Conservation (phyloP, 1,139 yeast genomes). For the Hemisphaericaspora xylanilytica region DNA sequence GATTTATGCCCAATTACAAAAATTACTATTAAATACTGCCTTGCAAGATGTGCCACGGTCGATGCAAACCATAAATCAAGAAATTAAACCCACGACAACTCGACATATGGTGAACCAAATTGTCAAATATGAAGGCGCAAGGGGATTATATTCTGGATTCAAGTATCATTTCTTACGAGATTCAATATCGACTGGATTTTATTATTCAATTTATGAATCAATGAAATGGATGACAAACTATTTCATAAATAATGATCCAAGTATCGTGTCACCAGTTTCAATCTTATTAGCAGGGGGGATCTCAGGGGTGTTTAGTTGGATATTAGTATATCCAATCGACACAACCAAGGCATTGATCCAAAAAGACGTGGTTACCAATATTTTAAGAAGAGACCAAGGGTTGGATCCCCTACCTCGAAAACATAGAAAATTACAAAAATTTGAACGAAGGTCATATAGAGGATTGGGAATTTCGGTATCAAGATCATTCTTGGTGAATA, state of each 20-base stretch:
- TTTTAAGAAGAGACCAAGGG: conserved; percentile 52
- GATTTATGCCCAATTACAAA: conserved; percentile 70
- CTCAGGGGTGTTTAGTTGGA: conserved; percentile 75
- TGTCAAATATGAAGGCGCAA: conserved; percentile 53
- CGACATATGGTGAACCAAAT: conserved; percentile 49
- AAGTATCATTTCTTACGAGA: conserved; percentile 67
- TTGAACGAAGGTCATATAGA: conserved; percentile 57
- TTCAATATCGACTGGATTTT: conserved; percentile 67
- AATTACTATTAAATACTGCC: conserved; percentile 38
- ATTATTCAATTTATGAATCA: conserved; percentile 74
- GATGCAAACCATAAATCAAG: conserved; percentile 14
- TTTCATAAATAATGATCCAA: conserved; percentile 30
- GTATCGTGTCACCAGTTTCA: conserved; percentile 31
- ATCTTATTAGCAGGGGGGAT: conserved; percentile 69
- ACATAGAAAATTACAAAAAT: conserved; percentile 30
- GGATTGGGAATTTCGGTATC: conserved; percentile 75
- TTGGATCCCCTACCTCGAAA: conserved; percentile 32
- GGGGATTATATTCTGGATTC: conserved; percentile 72
- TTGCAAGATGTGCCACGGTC: conserved; percentile 15
- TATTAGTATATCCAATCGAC: conserved; percentile 73
- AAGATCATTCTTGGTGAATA: conserved; percentile 69
- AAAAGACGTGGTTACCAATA: conserved; percentile 66
- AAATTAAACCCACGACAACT: conserved; percentile 21
- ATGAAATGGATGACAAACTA: conserved; percentile 49
- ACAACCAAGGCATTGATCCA: conserved; percentile 75